Conservation (phyloP, 352 stramenopile genomes). For the Phytopythium aichiense region DNA sequence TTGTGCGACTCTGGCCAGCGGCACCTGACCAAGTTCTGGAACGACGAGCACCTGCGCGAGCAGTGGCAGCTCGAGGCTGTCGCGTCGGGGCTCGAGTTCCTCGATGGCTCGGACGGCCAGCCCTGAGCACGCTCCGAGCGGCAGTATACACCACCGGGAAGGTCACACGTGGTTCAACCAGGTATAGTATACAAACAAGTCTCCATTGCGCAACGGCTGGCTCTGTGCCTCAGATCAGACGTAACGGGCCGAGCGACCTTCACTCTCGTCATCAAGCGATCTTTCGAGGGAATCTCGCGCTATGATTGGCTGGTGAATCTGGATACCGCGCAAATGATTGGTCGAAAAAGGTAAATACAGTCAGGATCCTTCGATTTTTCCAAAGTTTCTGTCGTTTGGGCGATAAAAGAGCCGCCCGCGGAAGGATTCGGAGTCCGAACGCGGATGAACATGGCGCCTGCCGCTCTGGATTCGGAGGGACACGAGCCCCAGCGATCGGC, state of each 20-base stretch:
- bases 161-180: background rate
- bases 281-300: conserved; percentile 22
- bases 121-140: conserved; percentile 20
- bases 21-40: conserved; percentile 89
- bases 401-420: background rate
- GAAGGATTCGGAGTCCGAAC: background rate
- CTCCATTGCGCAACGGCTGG: background rate
- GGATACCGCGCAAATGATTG: background rate
- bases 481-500: background rate
- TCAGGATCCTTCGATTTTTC: conserved; percentile 3
- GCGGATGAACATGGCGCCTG: background rate
- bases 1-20: conserved; percentile 88
- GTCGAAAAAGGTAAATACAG: background rate
- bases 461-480: conserved; percentile 4
- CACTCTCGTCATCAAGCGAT: conserved; percentile 11
- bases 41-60: conserved; percentile 66
- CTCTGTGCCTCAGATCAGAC: background rate
- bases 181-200: background rate
- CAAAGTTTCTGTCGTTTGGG: background rate
- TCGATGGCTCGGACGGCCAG: conserved; percentile 62
- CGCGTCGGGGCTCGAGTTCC: conserved; percentile 65
- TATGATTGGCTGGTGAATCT: conserved; percentile 12
- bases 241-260: background rate
- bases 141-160: background rate
- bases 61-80: conserved; percentile 57